Evolutionary conservation across 257 asterid genomes (phyloP), one percentile per base, ranked within the genome.

Genomic region (Haberlea rhodopensis): DNA sequence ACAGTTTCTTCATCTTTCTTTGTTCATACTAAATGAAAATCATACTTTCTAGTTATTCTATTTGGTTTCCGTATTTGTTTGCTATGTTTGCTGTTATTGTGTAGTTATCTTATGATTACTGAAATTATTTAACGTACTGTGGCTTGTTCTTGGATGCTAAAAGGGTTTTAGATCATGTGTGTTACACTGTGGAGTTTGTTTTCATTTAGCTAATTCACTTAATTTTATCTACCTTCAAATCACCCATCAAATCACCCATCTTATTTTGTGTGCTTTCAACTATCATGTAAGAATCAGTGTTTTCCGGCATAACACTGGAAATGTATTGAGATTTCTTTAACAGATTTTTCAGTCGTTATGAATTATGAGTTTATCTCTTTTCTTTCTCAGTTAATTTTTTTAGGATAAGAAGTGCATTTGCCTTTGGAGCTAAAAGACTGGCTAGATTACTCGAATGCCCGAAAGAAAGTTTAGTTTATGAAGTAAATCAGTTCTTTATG

Each of bases 351-450:
- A 67, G 19, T 61, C 52, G 25, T 19, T 66, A 27, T 28, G 43
- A 66, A 58, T 56, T 45, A 43, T 53, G 57, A 15, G 46, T 49
- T 52, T 40, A 19, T 64, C 25, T 46, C 57, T 76, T 31, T 22
- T 73, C 53, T 70, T 64, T 67, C 56, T 34, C 88, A 91, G 98
- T 95, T 65, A 91, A 91, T 70, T 91, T 88, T 76, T 88, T 77
- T 55, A 81, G 98, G 58, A 85, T 91, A 67, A 89, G 96, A 63
- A 91, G 98, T 80, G 98, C 98, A 48, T 88, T 91, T 71, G 85
- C 88, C 54, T 91, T 88, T 74, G 98, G 98, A 64, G 98, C 98
- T 71, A 86, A 83, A 79, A 85, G 81, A 71, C 79, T 91, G 70
- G 86, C 90, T 21, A 80, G 88, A 72, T 80, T 91, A 70, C 87